A percentile compares a stretch with the other conserved stretches of the same genome.
These are phyloP conservation scores for Trichoderma sp. DNA, from an alignment of 2,329 filamentous ascomycete genomes.

Conservation along the genomic window DNA sequence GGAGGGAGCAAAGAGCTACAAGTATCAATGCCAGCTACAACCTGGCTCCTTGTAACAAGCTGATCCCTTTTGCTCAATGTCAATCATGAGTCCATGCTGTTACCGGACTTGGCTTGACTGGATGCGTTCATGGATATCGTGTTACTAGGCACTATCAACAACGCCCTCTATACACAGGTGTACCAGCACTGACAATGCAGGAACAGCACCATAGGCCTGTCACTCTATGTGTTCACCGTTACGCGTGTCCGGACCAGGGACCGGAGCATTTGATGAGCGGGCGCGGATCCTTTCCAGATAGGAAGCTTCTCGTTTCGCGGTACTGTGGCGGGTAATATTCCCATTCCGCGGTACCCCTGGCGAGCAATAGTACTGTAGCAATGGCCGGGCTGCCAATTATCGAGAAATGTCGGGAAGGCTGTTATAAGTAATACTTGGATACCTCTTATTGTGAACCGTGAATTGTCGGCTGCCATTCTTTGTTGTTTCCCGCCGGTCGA, in stretches of 20 bases:
- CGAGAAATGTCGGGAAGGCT: neutral
- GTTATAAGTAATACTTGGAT: neutral
- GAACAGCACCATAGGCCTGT: neutral
- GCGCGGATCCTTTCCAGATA: neutral
- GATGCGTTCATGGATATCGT: neutral
- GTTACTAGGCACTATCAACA: neutral
- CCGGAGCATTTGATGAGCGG: neutral
- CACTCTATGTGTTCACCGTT: neutral
- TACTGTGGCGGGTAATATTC: neutral
- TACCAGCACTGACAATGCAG: neutral
- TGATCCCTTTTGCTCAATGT: neutral
- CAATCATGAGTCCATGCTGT: neutral
- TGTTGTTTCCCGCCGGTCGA: neutral
- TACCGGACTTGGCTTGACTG: neutral
- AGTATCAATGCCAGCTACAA: neutral
- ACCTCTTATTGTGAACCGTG: neutral
- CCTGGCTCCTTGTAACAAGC: neutral
- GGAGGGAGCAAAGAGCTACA: neutral
- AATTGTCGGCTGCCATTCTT: neutral
- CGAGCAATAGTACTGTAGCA: neutral
- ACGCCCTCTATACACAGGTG: neutral
- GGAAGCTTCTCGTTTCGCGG: neutral
- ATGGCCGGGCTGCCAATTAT: neutral
- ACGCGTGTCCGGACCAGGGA: neutral
- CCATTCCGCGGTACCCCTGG: neutral